Percentiles rank a stretch among this genome's conserved stretches.
Evolutionary conservation across 1,284 basidiomycete genomes (phyloP).

Genomic region (Erythrobasidium hasegawianum): DNA sequence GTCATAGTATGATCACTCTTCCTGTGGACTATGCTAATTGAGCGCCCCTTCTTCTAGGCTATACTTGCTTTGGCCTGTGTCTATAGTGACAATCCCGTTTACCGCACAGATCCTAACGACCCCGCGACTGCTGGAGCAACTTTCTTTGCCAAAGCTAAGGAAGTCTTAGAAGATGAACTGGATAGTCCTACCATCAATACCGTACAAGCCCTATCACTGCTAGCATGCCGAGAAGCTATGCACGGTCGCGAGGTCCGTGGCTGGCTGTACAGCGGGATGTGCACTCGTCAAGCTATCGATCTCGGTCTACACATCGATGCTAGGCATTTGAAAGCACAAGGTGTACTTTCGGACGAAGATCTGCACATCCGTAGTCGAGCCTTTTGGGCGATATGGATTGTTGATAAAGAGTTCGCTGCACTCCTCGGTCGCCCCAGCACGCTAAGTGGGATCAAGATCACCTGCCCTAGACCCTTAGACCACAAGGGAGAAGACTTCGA

Average conservation of each 20-base stretch:
- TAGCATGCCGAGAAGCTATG: conserved; percentile 1
- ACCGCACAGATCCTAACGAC: background rate
- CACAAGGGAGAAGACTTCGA: conserved; percentile 16
- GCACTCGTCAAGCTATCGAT: conserved; percentile 14
- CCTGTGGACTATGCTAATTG: too few relatives aligned
- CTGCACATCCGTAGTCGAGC: conserved; percentile 11
- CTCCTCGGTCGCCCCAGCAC: conserved; percentile 23
- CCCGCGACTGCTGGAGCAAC: background rate
- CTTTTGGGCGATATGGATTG: conserved; percentile 13
- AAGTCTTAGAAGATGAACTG: conserved; percentile 12
- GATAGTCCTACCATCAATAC: conserved; percentile 14
- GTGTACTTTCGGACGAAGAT: conserved; percentile 8
- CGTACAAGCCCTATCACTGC: conserved; percentile 12
- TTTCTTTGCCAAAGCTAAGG: conserved; percentile 7
- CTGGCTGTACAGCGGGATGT: conserved; percentile 19
- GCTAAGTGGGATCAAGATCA: conserved; percentile 15
- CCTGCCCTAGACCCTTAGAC: conserved; percentile 13
- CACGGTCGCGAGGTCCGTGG: conserved; percentile 9
- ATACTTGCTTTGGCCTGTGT: conserved; percentile 7
- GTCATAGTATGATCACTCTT: too few relatives aligned
- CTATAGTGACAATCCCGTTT: background rate
- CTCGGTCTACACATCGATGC: conserved; percentile 30
- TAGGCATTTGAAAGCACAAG: conserved; percentile 9
- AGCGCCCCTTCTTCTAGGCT: background rate
- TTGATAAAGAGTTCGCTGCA: conserved; percentile 27